Conservation (phyloP, 306 rosid genomes). For the Medicago ruthenica region DNA sequence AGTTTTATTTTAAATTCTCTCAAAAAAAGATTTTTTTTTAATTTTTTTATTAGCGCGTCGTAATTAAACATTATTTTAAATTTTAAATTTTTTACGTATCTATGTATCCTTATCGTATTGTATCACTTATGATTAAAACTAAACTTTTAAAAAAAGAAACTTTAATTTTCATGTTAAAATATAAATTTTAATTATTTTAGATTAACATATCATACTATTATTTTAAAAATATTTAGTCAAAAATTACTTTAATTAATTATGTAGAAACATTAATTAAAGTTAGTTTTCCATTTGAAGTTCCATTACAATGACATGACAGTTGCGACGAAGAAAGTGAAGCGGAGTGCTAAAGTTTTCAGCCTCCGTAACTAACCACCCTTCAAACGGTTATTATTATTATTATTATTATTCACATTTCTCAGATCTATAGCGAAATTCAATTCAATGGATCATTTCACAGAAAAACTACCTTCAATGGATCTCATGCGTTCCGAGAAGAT, state of each 20-base stretch:
- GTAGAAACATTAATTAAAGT: background rate
- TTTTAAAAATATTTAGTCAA: background rate
- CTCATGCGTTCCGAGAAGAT: slow-evolving; percentile 99
- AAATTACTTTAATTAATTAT: background rate
- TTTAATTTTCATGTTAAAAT: too few species aligned
- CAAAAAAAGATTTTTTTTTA: too few species aligned
- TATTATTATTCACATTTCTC: slow-evolving; percentile 38
- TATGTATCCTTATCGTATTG: too few species aligned
- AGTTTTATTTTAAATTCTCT: too few species aligned
- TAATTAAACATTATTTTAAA: too few species aligned
- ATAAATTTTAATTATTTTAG: too few species aligned
- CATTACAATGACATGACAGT: slow-evolving; percentile 57
- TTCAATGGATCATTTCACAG: slow-evolving; percentile 66
- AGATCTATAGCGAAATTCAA: slow-evolving; percentile 53
- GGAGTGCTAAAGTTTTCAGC: slow-evolving; percentile 20
- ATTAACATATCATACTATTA: too few species aligned
- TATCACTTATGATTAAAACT: too few species aligned
- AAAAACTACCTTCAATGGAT: slow-evolving; percentile 85
- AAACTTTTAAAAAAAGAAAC: too few species aligned
- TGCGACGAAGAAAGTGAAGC: slow-evolving; percentile 48
- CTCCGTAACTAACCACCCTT: slow-evolving; percentile 47
- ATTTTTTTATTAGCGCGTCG: too few species aligned
- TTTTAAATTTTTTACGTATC: too few species aligned
- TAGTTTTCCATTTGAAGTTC: slow-evolving; percentile 34
- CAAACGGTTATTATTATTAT: slow-evolving; percentile 1